These are phyloP conservation scores for Fusarium temperatum DNA, from an alignment of 2,329 filamentous ascomycete species.

Conservation along the genomic window DNA sequence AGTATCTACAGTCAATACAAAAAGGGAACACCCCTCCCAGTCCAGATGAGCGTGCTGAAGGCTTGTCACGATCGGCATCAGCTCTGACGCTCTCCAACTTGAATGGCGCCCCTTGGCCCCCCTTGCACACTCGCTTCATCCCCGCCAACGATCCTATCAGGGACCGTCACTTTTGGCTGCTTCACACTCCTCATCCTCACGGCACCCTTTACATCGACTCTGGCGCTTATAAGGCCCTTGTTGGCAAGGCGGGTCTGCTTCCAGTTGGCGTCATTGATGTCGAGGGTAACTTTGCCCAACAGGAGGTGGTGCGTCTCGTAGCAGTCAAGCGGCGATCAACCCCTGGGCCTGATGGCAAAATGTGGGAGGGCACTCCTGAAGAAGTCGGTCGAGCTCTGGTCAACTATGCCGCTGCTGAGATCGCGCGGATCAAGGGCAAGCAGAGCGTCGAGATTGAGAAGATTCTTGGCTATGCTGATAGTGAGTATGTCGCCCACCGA, in stretches of 20 bases:
- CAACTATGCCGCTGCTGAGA: conserved; percentile 90
- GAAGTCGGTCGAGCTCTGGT: conserved; percentile 92
- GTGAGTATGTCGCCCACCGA: conserved; percentile 89
- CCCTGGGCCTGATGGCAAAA: conserved; percentile 53
- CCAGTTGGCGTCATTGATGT: conserved; percentile 92
- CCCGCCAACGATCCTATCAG: conserved; percentile 85
- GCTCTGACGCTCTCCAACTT: conserved; percentile 51
- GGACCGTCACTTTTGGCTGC: conserved; percentile 96
- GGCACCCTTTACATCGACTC: conserved; percentile 92
- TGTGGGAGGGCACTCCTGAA: conserved; percentile 61
- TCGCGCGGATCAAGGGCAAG: conserved; percentile 83
- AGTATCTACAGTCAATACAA: conserved; percentile 58
- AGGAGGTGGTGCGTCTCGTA: conserved; percentile 88
- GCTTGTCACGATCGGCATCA: conserved; percentile 52
- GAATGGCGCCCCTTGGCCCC: conserved; percentile 55
- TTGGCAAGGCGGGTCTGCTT: conserved; percentile 85
- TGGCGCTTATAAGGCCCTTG: conserved; percentile 84
- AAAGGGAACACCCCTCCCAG: conserved; percentile 28
- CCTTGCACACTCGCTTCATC: conserved; percentile 92
- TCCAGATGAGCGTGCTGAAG: conserved; percentile 45
- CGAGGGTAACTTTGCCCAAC: conserved; percentile 87
- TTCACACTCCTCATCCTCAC: conserved; percentile 89
- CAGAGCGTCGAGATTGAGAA: conserved; percentile 83
- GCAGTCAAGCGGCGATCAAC: conserved; percentile 72
- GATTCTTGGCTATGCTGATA: conserved; percentile 89